Percentiles rank a stretch among this genome's conserved stretches.
phyloP scores from a whole-genome alignment of 768 basidiomycete species.

The Tubosaeta sp. region DNA sequence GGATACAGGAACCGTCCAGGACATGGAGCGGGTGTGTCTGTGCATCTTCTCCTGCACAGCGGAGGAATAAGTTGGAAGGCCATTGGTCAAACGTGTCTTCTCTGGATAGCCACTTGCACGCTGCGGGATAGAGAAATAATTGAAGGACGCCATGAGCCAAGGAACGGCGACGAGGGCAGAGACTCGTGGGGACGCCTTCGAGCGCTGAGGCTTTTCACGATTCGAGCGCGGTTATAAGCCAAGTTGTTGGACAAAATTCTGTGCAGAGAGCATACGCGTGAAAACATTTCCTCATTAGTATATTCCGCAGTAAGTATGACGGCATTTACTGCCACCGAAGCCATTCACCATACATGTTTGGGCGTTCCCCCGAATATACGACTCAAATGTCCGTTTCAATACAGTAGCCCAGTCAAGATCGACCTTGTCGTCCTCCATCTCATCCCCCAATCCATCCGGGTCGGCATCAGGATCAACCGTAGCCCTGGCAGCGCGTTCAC shows the following conservation, averaged over 20 bases:
- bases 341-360: constrained; percentile 93
- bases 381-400: constrained; percentile 41
- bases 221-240: constrained; percentile 1
- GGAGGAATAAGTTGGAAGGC: constrained; percentile 48
- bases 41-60: constrained; percentile 65
- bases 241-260: constrained; percentile 15
- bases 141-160: constrained; percentile 40
- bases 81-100: constrained; percentile 39
- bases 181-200: constrained; percentile 10
- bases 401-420: constrained; percentile 78
- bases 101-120: constrained; percentile 45
- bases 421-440: not conserved
- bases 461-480: not conserved
- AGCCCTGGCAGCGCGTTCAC: not conserved
- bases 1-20: constrained; percentile 59
- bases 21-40: constrained; percentile 39
- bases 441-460: not conserved
- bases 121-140: constrained; percentile 44
- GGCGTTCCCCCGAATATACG: constrained; percentile 77
- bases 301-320: constrained; percentile 19
- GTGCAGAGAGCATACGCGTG: constrained; percentile 8
- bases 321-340: constrained; percentile 17
- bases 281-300: constrained; percentile 25
- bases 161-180: constrained; percentile 11
- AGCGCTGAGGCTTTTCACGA: constrained; percentile 8